These are phyloP conservation scores for Datura wrightii DNA, from an alignment of 257 asterid genomes.

Conservation along the genomic window DNA sequence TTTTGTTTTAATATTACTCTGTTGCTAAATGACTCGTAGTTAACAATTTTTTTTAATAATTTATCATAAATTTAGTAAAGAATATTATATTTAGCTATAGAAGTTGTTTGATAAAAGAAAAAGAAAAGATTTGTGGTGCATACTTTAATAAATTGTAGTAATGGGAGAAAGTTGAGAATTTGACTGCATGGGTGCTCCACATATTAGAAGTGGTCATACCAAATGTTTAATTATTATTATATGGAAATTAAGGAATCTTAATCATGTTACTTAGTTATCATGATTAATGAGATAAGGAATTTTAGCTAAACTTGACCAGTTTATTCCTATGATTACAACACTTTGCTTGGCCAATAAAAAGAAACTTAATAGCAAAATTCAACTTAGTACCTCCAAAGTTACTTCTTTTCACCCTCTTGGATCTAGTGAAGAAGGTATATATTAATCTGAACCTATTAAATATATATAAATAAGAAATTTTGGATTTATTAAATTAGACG, in stretches of 20 bases:
- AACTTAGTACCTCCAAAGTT: neutral
- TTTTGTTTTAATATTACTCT: neutral
- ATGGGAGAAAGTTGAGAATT: neutral
- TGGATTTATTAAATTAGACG: too few species aligned
- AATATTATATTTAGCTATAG: neutral
- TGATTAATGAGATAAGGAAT: neutral
- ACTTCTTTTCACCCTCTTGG: neutral
- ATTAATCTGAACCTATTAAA: too few species aligned
- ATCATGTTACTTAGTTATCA: conserved; percentile 25
- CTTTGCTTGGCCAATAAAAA: conserved; percentile 6
- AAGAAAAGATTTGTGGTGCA: too few species aligned
- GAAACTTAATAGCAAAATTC: neutral
- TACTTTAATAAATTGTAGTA: neutral
- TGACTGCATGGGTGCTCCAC: conserved; percentile 14
- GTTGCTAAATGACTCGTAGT: neutral
- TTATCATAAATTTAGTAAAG: neutral
- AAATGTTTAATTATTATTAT: neutral
- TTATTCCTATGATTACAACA: conserved; percentile 24
- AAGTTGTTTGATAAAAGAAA: too few species aligned
- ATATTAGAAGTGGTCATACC: conserved; percentile 9
- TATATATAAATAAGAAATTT: too few species aligned
- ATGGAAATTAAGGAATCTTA: conserved; percentile 27
- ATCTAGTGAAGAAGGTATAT: too few species aligned
- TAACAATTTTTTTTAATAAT: neutral
- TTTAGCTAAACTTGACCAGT: conserved; percentile 12